Evolutionary conservation across 352 stramenopile genomes (phyloP), one percentile per base, ranked within the genome.

Genomic region (Phytopythium ostracodes): DNA sequence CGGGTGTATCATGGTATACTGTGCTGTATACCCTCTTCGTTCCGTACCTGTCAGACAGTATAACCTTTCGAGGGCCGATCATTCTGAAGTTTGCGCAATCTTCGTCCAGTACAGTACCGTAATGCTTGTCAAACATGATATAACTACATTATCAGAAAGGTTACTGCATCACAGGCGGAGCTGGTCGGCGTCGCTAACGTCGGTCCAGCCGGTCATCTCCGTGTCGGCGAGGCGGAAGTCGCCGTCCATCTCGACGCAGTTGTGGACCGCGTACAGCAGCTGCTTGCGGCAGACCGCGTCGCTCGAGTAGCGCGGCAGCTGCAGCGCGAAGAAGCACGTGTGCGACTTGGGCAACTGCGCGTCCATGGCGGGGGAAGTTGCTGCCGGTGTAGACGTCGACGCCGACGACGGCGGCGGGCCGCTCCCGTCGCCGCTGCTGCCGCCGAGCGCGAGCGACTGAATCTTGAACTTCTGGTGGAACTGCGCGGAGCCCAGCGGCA

Each of bases 381-480:
- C 20, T 1, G 50, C 20, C 6, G 36, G 5, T 2, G 14, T 52
- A 1, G 65, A 64, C 1, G 60, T 38, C 4, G 40, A 44, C 2
- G 40, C n/a, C 4, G 38, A 43, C 1, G 35, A 40, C 29, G 53
- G 3, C 12, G 57, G 40, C 15, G 53, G 3, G 35, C 36, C 35
- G n/a, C 36, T 43, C 10, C 57, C 47, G 25, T 59, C 66, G 33
- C 31, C 47, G 2, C 69, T 59, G 31, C 20, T 62, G 6, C 60
- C 62, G 6, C 67, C 63, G 1, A 68, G 67, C 2, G 67, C 65
- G 5, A 91, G 67, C 2, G 78, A 84, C 67, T 95, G 87, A 59
- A 95, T 91, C 55, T 95, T 95, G 66, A 95, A 94, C 64, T 92
- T 92, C 58, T 94, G 85, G 29, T 87, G 75, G 49, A 95, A 95